Evolutionary conservation across 805 yeast species (phyloP), one percentile per base, ranked within the genome.

Genomic region (Wickerhamomyces xylosicus): DNA sequence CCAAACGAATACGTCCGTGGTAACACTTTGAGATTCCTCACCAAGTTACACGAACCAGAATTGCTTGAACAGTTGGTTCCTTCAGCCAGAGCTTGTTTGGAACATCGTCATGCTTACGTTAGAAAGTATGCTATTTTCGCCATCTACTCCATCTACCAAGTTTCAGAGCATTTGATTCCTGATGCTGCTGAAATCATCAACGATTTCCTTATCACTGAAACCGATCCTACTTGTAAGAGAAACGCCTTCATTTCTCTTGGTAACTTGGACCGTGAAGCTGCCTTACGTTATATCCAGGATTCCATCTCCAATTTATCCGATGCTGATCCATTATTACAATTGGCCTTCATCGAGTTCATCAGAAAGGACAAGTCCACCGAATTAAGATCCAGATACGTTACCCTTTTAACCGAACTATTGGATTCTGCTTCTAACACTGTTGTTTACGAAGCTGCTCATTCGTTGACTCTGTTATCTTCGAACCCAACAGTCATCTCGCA

Each of bases 1-100:
- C 96, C 98, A 37, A 92, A 92, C 67, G 98, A 92, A 63, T 92
- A 81, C 58, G 82, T 92, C 47, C 77, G 97, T 54, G 99, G 99
- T 50, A 86, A 86, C 54, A 90, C 97, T 9, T 70, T 92, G 61
- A 77, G 97, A 54, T 90, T 87, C 61, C 71, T 94, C 55, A 76
- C 90, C 43, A 94, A 92, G 58, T 71, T 92, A 57, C 82, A 79
- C 56, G 97, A 92, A 64, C 82, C 94, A 2, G 98, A 92, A 60
- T 72, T 92, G 47, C 72, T 92, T 57, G 98, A 94, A 63, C 95
- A 97, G 38, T 72, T 92, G 62, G 92, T 92, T 33, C 96, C 97
- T 22, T 79, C 92, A 33, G 89, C 87, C 34, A 77, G 96, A 53
- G 77, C 77, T 42, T 87, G 97, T 65, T 69, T 94, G 51, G 95